Percentiles rank a stretch among this genome's conserved stretches.
Conservation (phyloP, 805 yeast species). For the Saturnispora saitoi region DNA sequence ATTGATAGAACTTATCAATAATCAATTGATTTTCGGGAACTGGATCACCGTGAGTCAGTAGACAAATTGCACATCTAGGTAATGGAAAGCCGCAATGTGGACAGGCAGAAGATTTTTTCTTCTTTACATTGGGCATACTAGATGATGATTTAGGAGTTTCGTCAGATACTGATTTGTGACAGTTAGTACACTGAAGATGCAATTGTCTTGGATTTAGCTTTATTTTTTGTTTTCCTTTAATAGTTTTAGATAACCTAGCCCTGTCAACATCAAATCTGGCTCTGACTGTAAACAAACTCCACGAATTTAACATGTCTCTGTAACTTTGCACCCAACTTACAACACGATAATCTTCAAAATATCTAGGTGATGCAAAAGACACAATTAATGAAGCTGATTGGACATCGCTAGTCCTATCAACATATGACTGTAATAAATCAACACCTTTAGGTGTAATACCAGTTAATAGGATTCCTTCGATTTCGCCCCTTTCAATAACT, state of each 20-base stretch:
- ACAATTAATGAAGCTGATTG: slow-evolving; percentile 85
- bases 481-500: slow-evolving; percentile 70
- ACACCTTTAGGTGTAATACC: slow-evolving; percentile 87
- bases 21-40: slow-evolving; percentile 31
- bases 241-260: slow-evolving; percentile 49
- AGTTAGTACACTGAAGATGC: slow-evolving; percentile 69
- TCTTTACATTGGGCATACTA: not conserved
- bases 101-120: slow-evolving; percentile 33
- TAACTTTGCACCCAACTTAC: slow-evolving; percentile 74
- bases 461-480: slow-evolving; percentile 83
- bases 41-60: slow-evolving; percentile 67
- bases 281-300: slow-evolving; percentile 69
- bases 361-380: slow-evolving; percentile 76
- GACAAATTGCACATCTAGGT: slow-evolving; percentile 87
- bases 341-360: slow-evolving; percentile 63
- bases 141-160: slow-evolving; percentile 2
- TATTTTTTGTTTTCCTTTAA: slow-evolving; percentile 38
- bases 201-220: slow-evolving; percentile 63
- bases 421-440: slow-evolving; percentile 75
- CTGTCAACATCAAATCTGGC: slow-evolving; percentile 83
- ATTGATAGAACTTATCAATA: not conserved
- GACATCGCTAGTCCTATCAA: slow-evolving; percentile 80
- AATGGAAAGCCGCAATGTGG: slow-evolving; percentile 82
- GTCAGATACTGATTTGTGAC: slow-evolving; percentile 60
- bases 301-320: slow-evolving; percentile 60